Conservation (phyloP, 495 filamentous ascomycete genomes). For the Cladorrhinum samala region DNA sequence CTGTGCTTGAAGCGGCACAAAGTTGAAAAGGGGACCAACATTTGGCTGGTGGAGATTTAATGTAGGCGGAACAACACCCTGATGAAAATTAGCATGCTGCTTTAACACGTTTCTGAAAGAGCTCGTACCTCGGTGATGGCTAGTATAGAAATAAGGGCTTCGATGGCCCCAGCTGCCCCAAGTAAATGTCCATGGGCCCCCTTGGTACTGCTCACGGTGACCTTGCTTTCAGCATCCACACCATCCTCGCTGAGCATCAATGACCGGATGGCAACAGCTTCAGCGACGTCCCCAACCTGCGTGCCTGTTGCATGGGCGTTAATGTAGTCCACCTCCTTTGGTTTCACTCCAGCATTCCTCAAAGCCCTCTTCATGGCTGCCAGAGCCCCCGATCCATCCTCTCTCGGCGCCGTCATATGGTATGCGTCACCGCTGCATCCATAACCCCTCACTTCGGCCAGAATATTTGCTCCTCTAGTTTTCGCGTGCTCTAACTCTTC, state of each 20-base stretch:
- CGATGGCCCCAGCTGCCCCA: constrained; percentile 82
- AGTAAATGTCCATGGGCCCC: constrained; percentile 89
- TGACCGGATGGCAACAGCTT: constrained; percentile 74
- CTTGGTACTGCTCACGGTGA: constrained; percentile 90
- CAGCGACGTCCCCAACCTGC: constrained; percentile 74
- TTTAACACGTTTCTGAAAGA: background rate
- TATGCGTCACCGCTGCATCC: constrained; percentile 81
- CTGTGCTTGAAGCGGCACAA: constrained; percentile 68
- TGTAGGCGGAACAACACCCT: constrained; percentile 83
- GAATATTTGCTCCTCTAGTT: constrained; percentile 69
- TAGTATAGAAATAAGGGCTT: constrained; percentile 77
- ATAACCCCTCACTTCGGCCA: constrained; percentile 86
- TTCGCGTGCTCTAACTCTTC: constrained; percentile 90
- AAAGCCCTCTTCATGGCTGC: constrained; percentile 82
- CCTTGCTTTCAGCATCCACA: constrained; percentile 49
- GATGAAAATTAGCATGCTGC: constrained; percentile 19
- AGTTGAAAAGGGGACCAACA: constrained; percentile 77
- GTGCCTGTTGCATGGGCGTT: constrained; percentile 96
- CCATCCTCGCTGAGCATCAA: constrained; percentile 73
- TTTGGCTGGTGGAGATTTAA: constrained; percentile 68
- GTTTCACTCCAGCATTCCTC: constrained; percentile 61
- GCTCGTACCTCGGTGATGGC: constrained; percentile 66
- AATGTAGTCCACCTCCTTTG: constrained; percentile 75
- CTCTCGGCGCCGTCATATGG: constrained; percentile 85
- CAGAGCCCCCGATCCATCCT: constrained; percentile 72